Base-by-base conservation (phyloP, 345 rosid genomes). In the Barbarea vulgaris region DNA sequence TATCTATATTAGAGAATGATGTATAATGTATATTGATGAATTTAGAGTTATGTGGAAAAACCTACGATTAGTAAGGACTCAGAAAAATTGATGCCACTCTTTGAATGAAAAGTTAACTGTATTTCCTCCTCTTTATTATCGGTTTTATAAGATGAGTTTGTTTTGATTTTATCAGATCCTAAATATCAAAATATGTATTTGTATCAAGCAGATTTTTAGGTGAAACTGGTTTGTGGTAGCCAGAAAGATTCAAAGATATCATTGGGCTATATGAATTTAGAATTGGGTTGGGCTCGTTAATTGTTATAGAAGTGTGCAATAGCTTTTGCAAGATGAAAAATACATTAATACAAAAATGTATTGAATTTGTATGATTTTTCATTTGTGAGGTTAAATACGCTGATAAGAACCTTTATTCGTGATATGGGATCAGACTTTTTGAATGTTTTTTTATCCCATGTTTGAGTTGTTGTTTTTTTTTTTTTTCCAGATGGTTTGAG, bases 11-110 rank as follows among this genome's bases (percentile, higher is more conserved):
- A 1, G 11, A 1, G 11, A 24, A 8, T 44, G 30, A 36, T 54
- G 25, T 9, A 42, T 30, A 14, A 15, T 36, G 37, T 13, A 10
- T 47, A 15, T 6, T 64, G 47, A 42, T 9, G 27, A 55, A 55
- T 10, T 54, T 10, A 41, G 37, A 73, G 47, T 64, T 64, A n/a
- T 42, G 37, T 21, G 14, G 25, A 54, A 42, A 27, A 73, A 21
- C 48, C 14, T 74, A 21, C 57, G 65, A 56, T 9, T 28, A 28
- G 10, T 42, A 73, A 64, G 70, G 54, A 53, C 18, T 58, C 25
- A 9, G 1, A 19, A n/a, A n/a, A n/a, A 24, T 42, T 68, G 48
- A 15, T 30, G n/a, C 14, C 9, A 41, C 9, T 12, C 42, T 44
- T 57, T 22, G 27, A 60, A 37, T 39, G 24, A 62, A 25, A 36